Evolutionary conservation across 345 rosid genomes (phyloP).

Genomic region (Eucalyptus pauciflora): DNA sequence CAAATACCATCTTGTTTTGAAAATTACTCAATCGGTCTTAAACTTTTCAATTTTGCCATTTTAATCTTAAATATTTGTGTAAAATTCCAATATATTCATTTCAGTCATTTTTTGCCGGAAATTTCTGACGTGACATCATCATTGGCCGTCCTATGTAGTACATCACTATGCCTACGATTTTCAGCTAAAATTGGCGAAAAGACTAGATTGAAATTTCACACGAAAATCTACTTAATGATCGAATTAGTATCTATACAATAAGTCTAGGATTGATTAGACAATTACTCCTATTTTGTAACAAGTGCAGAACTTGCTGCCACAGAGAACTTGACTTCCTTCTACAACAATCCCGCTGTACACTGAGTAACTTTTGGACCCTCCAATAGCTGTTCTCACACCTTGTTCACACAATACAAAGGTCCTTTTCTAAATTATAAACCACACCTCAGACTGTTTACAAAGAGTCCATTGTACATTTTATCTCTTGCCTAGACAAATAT

Average conservation of each 20-base stretch:
- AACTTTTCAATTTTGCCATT: too few relatives aligned
- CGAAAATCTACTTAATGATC: accelerated
- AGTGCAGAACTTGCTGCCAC: neutral
- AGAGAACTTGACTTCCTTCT: neutral
- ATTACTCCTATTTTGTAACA: neutral
- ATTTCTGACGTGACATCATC: too few relatives aligned
- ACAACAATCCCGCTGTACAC: too few relatives aligned
- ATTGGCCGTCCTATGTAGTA: too few relatives aligned
- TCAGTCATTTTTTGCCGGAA: too few relatives aligned
- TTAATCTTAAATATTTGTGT: accelerated
- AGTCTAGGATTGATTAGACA: too few relatives aligned
- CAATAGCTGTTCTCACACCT: neutral
- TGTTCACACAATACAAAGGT: neutral
- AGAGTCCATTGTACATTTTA: neutral
- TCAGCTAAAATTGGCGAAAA: too few relatives aligned
- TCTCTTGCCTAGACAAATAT: neutral
- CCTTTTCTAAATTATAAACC: too few relatives aligned
- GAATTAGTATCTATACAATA: accelerated
- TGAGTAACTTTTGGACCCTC: neutral
- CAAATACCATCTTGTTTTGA: neutral
- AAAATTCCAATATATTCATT: too few relatives aligned
- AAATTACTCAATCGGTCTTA: too few relatives aligned
- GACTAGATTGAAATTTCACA: too few relatives aligned
- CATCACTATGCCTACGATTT: too few relatives aligned
- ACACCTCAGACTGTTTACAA: neutral